Evolutionary conservation across 1,284 basidiomycete genomes (phyloP), one percentile per base, ranked within the genome.

Genomic region (Tilletia setariae): DNA sequence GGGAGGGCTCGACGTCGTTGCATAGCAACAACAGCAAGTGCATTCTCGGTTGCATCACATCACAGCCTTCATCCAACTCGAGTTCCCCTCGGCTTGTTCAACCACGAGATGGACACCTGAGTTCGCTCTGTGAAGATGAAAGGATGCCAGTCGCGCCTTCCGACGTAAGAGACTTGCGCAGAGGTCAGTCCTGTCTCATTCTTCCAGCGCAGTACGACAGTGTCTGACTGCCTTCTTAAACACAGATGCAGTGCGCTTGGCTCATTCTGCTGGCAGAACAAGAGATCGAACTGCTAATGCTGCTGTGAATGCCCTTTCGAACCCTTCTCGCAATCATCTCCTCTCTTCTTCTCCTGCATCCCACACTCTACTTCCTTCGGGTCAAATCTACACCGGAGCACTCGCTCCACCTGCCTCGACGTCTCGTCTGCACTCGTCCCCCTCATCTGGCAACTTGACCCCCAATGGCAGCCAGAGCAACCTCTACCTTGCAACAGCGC

Each of bases 401-500:
- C 56, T 32, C 13, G 56, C 56, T 61, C 56, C 56, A 6, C 28
- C 28, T 19, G 28, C 56, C 30, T 40, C 35, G 11, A 6, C 11
- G 35, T 40, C 35, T 4, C 35, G 35, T 40, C 11, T 40, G 11
- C 35, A 40, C 35, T 40, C 35, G 35, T 40, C 35, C 35, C 35
- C 35, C 4, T 40, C 35, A 40, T 40, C 35, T 40, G 11, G 6
- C 35, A 61, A 25, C 53, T 9, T 49, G 9, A n/a, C n/a, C 8
- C 47, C 51, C 51, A 21, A n/a, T 21, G 51, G 51, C 6, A 25
- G 35, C 19, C 19, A 30, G n/a, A 56, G 3, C 51, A 25, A 15
- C 51, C 56, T 61, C 16, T 61, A 61, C 32, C 56, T 61, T 8
- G 56, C 56, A 13, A 61, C 56, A 13, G 56, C 56, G 15, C 56